Conservation (phyloP, 768 basidiomycete species). For the Xerocomus spinulosus region DNA sequence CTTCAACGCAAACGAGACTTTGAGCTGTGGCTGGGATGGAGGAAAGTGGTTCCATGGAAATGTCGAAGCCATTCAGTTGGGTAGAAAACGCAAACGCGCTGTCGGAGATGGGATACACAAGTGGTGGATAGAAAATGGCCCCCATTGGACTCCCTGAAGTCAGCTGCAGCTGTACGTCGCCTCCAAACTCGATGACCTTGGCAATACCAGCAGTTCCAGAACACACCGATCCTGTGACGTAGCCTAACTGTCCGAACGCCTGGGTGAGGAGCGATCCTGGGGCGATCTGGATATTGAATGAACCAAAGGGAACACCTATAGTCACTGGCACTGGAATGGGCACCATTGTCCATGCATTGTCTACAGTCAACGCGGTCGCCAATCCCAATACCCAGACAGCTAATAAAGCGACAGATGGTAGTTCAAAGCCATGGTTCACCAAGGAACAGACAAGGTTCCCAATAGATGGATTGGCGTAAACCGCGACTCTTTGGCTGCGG, state of each 20-base stretch:
- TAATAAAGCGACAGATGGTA: conserved; percentile 8
- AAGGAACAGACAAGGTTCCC: conserved; percentile 7
- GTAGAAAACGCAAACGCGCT: not conserved
- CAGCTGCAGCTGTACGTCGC: not conserved
- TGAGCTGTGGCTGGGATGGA: conserved; percentile 10
- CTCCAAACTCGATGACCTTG: not conserved
- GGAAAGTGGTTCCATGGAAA: conserved; percentile 11
- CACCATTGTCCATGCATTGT: conserved; percentile 3
- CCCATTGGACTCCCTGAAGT: not conserved
- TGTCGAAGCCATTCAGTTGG: conserved; percentile 12
- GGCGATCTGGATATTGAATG: not conserved
- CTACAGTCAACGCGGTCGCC: conserved; percentile 9
- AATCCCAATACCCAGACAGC: conserved; percentile 13
- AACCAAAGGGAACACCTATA: not conserved
- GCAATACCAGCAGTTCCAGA: not conserved
- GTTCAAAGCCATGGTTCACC: conserved; percentile 3
- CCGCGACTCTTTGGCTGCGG: conserved; percentile 9
- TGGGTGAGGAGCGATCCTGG: not conserved
- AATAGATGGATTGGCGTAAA: conserved; percentile 10
- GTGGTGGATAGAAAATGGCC: conserved; percentile 13
- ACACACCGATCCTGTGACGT: conserved; percentile 4
- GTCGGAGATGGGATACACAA: not conserved
- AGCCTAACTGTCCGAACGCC: conserved; percentile 2
- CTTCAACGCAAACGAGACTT: conserved; percentile 3
- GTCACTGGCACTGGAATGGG: not conserved